Conservation (phyloP, 2,329 filamentous ascomycete species). For the Trichoderma sp. region DNA sequence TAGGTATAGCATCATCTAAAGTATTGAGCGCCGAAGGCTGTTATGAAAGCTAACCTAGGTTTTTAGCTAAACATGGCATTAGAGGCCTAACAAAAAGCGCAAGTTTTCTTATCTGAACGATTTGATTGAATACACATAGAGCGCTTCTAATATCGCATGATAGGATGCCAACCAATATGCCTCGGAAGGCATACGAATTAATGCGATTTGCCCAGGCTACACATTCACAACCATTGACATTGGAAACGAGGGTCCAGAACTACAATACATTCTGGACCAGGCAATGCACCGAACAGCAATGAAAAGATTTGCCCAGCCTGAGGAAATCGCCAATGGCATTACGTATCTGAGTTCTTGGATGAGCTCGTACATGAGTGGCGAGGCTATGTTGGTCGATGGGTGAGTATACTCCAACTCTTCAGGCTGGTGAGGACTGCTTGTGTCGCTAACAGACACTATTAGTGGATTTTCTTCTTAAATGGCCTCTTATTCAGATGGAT, state of each 20-base stretch:
- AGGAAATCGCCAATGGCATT: background rate
- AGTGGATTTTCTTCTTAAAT: too few relatives aligned
- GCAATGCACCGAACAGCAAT: background rate
- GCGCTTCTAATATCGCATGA: background rate
- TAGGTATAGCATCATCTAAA: background rate
- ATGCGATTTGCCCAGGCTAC: background rate
- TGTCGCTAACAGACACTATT: too few relatives aligned
- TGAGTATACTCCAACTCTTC: background rate
- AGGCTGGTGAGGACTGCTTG: too few relatives aligned
- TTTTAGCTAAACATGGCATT: background rate
- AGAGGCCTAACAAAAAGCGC: background rate
- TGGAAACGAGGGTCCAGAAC: background rate
- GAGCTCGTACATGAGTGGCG: constrained; percentile 12
- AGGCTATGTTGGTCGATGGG: constrained; percentile 1
- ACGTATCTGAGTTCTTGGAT: background rate
- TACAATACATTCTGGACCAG: background rate
- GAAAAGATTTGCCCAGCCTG: background rate
- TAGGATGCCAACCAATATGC: constrained; percentile 8
- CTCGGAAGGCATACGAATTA: background rate
- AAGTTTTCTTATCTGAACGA: background rate
- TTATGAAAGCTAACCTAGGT: background rate
- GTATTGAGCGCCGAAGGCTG: too few relatives aligned
- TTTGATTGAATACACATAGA: background rate
- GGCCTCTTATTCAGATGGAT: too few relatives aligned
- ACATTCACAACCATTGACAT: background rate